Percentiles rank a stretch among this genome's conserved stretches.
phyloP scores from a whole-genome alignment of 352 stramenopile species.

The Phytopythium helicoides region DNA sequence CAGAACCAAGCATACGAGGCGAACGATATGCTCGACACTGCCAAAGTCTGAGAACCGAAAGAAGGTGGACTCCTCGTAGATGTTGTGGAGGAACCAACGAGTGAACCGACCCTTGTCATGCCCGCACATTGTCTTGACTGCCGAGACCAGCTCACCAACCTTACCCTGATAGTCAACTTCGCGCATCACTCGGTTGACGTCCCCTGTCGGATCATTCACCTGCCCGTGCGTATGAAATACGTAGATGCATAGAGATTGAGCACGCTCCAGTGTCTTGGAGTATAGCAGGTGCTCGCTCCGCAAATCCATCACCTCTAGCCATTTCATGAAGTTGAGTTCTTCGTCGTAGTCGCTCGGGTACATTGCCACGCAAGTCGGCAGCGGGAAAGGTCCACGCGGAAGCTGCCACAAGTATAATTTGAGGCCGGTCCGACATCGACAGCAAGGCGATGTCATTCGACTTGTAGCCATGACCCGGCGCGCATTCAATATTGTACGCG shows the following conservation, averaged over 20 bases:
- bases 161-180: conserved; percentile 85
- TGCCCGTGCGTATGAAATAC: conserved; percentile 85
- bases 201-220: conserved; percentile 45
- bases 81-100: conserved; percentile 77
- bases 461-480: conserved; percentile 80
- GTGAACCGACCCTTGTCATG: conserved; percentile 85
- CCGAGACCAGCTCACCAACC: conserved; percentile 77
- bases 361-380: conserved; percentile 70
- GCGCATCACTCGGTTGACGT: conserved; percentile 53
- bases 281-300: conserved; percentile 65
- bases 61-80: conserved; percentile 80
- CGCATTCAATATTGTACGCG: conserved; percentile 86
- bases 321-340: conserved; percentile 66
- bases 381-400: conserved; percentile 58
- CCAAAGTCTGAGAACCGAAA: conserved; percentile 83
- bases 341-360: conserved; percentile 56
- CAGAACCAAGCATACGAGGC: conserved; percentile 73
- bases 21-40: conserved; percentile 80
- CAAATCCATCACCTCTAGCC: conserved; percentile 85
- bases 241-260: conserved; percentile 76
- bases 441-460: conserved; percentile 72
- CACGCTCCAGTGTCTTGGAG: conserved; percentile 80
- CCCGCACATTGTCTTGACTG: conserved; percentile 85
- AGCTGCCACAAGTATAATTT: conserved; percentile 86
- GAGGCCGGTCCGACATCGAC: conserved; percentile 56